These are phyloP conservation scores for Phytopythium kandeliae DNA, from an alignment of 352 stramenopile species.

Conservation along the genomic window DNA sequence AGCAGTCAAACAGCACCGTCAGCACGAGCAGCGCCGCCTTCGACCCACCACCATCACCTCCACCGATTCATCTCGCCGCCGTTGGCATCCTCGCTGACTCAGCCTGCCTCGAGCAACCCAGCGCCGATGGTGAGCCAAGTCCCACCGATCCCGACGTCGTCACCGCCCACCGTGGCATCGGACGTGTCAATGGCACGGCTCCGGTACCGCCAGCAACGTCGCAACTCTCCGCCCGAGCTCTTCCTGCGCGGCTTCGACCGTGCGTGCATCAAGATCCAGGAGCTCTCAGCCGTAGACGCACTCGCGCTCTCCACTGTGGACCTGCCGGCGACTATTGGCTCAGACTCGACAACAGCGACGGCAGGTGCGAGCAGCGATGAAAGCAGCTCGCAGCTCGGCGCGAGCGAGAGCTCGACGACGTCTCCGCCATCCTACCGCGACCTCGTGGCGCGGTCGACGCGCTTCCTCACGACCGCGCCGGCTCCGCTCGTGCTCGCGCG, in stretches of 20 bases:
- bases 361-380: background rate
- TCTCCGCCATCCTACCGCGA: slow-evolving; percentile 52
- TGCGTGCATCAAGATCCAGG: slow-evolving; percentile 38
- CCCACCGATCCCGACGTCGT: slow-evolving; percentile 6
- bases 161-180: background rate
- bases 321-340: background rate
- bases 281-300: slow-evolving; percentile 13
- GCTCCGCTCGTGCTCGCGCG: slow-evolving; percentile 61
- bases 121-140: background rate
- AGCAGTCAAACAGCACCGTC: background rate
- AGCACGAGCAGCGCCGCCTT: background rate
- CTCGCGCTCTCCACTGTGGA: background rate
- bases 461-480: slow-evolving; percentile 63
- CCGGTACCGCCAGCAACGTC: slow-evolving; percentile 23
- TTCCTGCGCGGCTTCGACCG: slow-evolving; percentile 50
- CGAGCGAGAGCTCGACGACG: background rate
- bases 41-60: slow-evolving; percentile 3
- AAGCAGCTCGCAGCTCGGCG: background rate
- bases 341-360: background rate
- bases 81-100: slow-evolving; percentile 25
- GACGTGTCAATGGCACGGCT: slow-evolving; percentile 11
- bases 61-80: slow-evolving; percentile 47
- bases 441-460: slow-evolving; percentile 60
- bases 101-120: background rate
- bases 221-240: slow-evolving; percentile 62